Base-by-base conservation (phyloP, 768 basidiomycete species). In the Kwoniella bestiolae region DNA sequence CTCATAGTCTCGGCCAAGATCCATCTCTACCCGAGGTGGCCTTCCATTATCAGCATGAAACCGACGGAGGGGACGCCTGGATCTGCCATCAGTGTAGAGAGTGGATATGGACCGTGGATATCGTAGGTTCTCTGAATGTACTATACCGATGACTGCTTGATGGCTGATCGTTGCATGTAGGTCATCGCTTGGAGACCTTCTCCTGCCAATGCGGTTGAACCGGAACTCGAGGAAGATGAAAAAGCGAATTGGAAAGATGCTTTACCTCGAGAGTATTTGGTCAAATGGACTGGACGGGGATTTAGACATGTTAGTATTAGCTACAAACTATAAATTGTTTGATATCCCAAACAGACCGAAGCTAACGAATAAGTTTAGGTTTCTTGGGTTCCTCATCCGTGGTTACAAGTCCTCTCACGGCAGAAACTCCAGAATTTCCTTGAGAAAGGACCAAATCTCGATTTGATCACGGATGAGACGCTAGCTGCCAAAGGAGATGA, bases 371-470 rank as follows among this genome's bases (percentile, higher is more conserved):
- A 12, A 12, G 25, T 51, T 5, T 56, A 81, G 80, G 82, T 86
- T 11, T 85, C 90, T 78, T 97, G 94, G 94, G 92, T 96, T 1
- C 90, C 92, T 31, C 94, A 97, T 72, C 88, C 90, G 84, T 97
- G 92, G 92, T 83, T 96, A 1, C 83, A 88, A 31, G 86, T 89
- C 9, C 88, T 86, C n/a, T 83, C 86, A 56, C 76, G 82, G n/a
- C 75, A 80, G 11, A 91, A 89, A 75, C 82, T 96, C 64, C 90
- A 89, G 70, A 86, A 91, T 76, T 97, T 95, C 81, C 82, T 94
- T 41, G 70, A 79, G 8, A 83, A 84, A 14, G 92, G 93, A 3
- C 82, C 90, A 0, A 88, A 86, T 74, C 85, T 93, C 14, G 84
- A 87, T 38, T 83, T 94, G 49, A 81, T 91, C 7, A 83, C 76